Evolutionary conservation across 2,329 filamentous ascomycete species (phyloP).

Genomic region (Trichoderma pleuroti): DNA sequence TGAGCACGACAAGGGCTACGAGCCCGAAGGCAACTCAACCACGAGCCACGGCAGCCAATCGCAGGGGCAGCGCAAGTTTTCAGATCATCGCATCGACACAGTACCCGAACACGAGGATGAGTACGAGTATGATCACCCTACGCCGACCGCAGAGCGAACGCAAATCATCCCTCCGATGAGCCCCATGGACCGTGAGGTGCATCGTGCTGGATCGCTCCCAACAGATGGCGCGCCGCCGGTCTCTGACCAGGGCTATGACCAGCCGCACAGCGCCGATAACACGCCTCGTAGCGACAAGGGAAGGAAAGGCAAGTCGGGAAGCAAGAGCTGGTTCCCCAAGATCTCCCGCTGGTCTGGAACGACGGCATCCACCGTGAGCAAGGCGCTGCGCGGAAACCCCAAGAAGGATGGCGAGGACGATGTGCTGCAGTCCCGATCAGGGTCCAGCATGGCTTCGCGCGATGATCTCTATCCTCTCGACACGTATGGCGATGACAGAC

Average conservation of each 20-base stretch:
- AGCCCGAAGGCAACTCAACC: constrained; percentile 73
- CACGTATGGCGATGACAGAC: constrained; percentile 57
- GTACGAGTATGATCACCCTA: constrained; percentile 51
- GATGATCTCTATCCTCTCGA: constrained; percentile 53
- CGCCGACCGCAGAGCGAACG: constrained; percentile 36
- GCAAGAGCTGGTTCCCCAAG: constrained; percentile 82
- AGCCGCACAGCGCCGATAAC: constrained; percentile 66
- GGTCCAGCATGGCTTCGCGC: constrained; percentile 68
- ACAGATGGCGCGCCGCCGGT: constrained; percentile 58
- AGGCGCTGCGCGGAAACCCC: constrained; percentile 67
- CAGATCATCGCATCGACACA: constrained; percentile 83
- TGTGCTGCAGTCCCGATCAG: constrained; percentile 66
- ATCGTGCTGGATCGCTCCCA: constrained; percentile 52
- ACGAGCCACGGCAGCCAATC: constrained; percentile 71
- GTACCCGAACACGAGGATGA: constrained; percentile 83
- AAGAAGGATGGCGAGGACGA: constrained; percentile 59
- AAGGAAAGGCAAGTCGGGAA: constrained; percentile 84
- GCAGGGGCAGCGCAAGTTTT: constrained; percentile 53
- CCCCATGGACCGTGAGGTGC: constrained; percentile 46
- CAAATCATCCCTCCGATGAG: constrained; percentile 52
- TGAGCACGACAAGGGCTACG: constrained; percentile 71
- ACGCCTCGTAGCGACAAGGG: constrained; percentile 71
- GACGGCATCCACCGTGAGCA: constrained; percentile 81
- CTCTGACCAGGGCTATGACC: constrained; percentile 36
- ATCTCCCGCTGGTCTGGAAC: constrained; percentile 98